These are phyloP conservation scores for Candida glaebosa DNA, from an alignment of 805 yeast genomes.

Conservation along the genomic window DNA sequence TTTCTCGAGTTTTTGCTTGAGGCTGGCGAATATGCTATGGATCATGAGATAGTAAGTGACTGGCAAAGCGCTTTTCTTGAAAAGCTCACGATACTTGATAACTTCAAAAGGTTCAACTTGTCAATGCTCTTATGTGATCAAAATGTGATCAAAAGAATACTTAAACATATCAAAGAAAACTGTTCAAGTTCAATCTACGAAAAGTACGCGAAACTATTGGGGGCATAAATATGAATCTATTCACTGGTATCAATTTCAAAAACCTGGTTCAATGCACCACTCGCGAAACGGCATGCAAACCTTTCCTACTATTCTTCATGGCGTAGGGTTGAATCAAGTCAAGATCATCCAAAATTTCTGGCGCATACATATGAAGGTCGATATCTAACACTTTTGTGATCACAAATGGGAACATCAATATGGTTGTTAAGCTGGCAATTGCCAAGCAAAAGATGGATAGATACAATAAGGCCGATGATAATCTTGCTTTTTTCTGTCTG, in stretches of 20 bases:
- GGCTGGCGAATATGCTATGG: constrained; percentile 27
- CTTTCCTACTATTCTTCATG: constrained; percentile 24
- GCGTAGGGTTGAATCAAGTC: constrained; percentile 44
- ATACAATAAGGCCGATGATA: constrained; percentile 28
- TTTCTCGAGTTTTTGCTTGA: constrained; percentile 47
- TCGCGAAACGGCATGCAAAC: constrained; percentile 13
- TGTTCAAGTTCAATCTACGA: constrained; percentile 2
- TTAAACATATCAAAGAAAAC: constrained; percentile 6
- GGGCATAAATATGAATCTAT: constrained; percentile 6
- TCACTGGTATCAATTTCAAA: too few species aligned
- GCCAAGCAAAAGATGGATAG: constrained; percentile 32
- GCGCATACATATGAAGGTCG: constrained; percentile 40
- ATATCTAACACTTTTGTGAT: constrained; percentile 28
- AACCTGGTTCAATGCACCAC: too few species aligned
- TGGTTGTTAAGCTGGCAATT: constrained; percentile 21
- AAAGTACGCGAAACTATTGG: constrained; percentile 3
- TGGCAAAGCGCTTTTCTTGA: constrained; percentile 17
- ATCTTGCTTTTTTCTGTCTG: constrained; percentile 39
- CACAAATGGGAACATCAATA: constrained; percentile 41
- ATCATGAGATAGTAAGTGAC: constrained; percentile 7
- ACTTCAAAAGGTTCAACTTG: constrained; percentile 33
- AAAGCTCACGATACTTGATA: constrained; percentile 24
- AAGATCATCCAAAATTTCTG: constrained; percentile 25
- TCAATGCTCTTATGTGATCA: constrained; percentile 31
- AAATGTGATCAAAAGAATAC: constrained; percentile 11